Evolutionary conservation across 2,329 filamentous ascomycete species (phyloP), one percentile per base, ranked within the genome.

Genomic region (Annulohypoxylon truncatum): DNA sequence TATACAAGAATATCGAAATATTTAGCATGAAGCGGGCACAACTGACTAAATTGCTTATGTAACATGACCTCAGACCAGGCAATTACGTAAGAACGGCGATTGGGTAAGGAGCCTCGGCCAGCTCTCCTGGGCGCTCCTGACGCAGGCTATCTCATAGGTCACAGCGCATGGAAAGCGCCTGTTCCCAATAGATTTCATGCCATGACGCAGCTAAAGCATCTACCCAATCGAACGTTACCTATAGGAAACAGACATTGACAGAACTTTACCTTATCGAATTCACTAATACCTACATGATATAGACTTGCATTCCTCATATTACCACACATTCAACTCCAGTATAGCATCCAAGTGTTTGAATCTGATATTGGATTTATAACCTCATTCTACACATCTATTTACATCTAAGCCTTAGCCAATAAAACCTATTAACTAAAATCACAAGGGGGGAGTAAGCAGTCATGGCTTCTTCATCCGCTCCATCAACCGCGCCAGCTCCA

Each of bases 381-480:
- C 13, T 13, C 12, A 28, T 13, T 31, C 13, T 26, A 13, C 20
- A 7, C n/a, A 42, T 53, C 15, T 24, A 40, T 35, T 31, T 22
- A 5, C 2, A 22, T 44, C 35, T 20, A 18, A 29, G 22, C 47
- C 33, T 57, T 50, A 13, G 13, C 10, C 29, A 35, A 29, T 26
- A 51, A 33, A 29, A 62, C 28, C 38, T 54, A n/a, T n/a, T n/a
- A 33, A 29, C 42, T 7, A 13, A 51, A 38, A n/a, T 20, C 22
- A 33, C n/a, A 40, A 29, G 38, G 46, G 24, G 3, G 35, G 44
- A 20, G 59, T 28, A 9, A 31, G 13, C 48, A 56, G n/a, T 24
- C 47, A 73, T 73, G 66, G 47, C 61, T 26, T 51, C 53, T 26
- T 54, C 50, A 18, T 29, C 52, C 10, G 33, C 33, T 13, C 33